Conservation (phyloP, 2,329 filamentous ascomycete species). For the Colletotrichum lupini region DNA sequence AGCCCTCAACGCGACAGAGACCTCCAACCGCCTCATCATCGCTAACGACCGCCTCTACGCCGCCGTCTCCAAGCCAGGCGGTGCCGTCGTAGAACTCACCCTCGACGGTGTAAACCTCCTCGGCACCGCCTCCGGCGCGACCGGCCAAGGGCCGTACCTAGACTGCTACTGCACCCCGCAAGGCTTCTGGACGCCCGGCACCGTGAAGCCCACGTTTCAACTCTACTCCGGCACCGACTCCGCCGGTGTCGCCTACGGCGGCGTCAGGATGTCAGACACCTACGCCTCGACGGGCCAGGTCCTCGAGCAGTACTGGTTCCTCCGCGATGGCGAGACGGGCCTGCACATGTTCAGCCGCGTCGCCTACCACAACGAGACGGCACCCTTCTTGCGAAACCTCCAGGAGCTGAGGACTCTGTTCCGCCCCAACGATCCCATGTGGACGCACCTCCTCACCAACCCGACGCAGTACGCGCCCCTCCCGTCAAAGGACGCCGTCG, state of each 20-base stretch:
- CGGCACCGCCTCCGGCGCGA: slow-evolving; percentile 53
- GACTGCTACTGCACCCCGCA: slow-evolving; percentile 70
- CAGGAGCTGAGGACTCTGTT: slow-evolving; percentile 70
- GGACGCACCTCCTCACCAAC: slow-evolving; percentile 68
- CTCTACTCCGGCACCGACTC: slow-evolving; percentile 63
- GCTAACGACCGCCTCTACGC: slow-evolving; percentile 52
- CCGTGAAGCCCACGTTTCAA: slow-evolving; percentile 57
- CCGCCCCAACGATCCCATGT: slow-evolving; percentile 64
- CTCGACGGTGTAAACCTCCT: slow-evolving; percentile 58
- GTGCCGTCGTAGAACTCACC: slow-evolving; percentile 48
- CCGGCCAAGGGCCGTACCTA: slow-evolving; percentile 64
- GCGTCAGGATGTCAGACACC: slow-evolving; percentile 66
- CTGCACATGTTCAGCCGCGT: slow-evolving; percentile 68
- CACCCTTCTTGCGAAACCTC: slow-evolving; percentile 63
- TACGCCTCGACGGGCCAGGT: slow-evolving; percentile 66
- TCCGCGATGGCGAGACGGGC: slow-evolving; percentile 69
- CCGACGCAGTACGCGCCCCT: slow-evolving; percentile 62
- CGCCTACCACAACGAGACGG: slow-evolving; percentile 65
- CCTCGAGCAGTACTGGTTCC: slow-evolving; percentile 72
- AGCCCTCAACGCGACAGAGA: slow-evolving; percentile 47
- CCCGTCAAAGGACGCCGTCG: slow-evolving; percentile 54
- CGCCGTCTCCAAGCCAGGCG: slow-evolving; percentile 49
- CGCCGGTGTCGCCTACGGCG: slow-evolving; percentile 60
- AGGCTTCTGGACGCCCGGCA: slow-evolving; percentile 67
- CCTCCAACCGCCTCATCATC: slow-evolving; percentile 46